Evolutionary conservation across 2,329 filamentous ascomycete species (phyloP).

Genomic region (Cadophora gregata): DNA sequence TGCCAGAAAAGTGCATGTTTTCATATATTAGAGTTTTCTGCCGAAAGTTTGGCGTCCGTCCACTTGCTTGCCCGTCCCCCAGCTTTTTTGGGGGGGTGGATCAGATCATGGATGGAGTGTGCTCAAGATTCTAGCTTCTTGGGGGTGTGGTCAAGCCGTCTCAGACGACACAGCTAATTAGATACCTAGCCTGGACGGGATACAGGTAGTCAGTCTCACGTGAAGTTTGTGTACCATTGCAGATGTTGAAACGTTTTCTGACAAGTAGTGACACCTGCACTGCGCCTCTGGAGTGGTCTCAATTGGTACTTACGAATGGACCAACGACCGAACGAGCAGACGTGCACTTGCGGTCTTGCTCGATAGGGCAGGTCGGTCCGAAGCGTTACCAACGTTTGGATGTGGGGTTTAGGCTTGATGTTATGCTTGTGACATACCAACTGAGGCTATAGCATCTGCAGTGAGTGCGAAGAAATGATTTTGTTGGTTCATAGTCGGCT

Average conservation of each 20-base stretch:
- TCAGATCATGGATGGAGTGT: too few species aligned
- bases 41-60: not conserved
- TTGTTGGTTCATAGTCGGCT: not conserved
- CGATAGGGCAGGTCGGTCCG: not conserved
- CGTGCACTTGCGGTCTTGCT: not conserved
- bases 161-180: not conserved
- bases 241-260: not conserved
- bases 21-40: constrained; percentile 5
- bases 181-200: not conserved
- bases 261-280: constrained; percentile 10
- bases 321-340: not conserved
- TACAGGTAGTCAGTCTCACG: not conserved
- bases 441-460: not conserved
- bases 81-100: not conserved
- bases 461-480: not conserved
- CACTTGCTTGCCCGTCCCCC: not conserved
- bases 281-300: not conserved
- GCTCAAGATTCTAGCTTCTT: not conserved
- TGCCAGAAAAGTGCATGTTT: constrained; percentile 4
- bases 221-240: constrained; percentile 1
- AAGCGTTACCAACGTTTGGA: not conserved
- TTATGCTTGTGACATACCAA: not conserved
- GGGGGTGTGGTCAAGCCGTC: not conserved
- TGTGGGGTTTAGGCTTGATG: not conserved
- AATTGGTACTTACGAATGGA: constrained; percentile 5